phyloP scores from a whole-genome alignment of 2,329 filamentous ascomycete genomes.

The Ciborinia camelliae region DNA sequence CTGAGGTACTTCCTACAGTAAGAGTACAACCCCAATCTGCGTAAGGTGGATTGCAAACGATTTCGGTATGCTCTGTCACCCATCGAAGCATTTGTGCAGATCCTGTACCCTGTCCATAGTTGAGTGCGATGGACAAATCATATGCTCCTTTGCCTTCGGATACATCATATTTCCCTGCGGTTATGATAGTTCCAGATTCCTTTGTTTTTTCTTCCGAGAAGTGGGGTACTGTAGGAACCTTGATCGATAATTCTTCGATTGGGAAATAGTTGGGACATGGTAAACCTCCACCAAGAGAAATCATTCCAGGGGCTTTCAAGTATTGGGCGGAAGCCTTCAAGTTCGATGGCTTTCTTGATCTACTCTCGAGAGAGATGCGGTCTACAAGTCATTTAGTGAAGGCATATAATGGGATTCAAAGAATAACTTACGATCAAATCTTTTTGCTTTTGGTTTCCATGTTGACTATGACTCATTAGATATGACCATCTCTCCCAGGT shows the following conservation, averaged over 20 bases:
- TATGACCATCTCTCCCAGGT: background rate
- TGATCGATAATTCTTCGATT: constrained; percentile 73
- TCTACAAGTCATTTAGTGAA: constrained; percentile 32
- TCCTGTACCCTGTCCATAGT: constrained; percentile 87
- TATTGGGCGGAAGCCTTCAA: constrained; percentile 41
- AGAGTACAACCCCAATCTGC: constrained; percentile 84
- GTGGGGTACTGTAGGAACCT: constrained; percentile 63
- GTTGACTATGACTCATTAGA: constrained; percentile 41
- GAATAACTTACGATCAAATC: constrained; percentile 73
- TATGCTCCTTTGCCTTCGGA: constrained; percentile 52
- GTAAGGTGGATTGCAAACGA: constrained; percentile 83
- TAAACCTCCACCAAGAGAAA: constrained; percentile 88
- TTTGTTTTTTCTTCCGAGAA: constrained; percentile 68
- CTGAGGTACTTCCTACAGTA: constrained; percentile 81
- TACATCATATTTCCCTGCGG: constrained; percentile 81
- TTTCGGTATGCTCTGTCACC: constrained; percentile 91
- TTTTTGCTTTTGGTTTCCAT: constrained; percentile 71
- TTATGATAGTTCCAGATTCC: constrained; percentile 57
- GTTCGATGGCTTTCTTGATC: constrained; percentile 60
- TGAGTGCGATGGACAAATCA: constrained; percentile 84
- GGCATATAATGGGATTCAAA: constrained; percentile 21
- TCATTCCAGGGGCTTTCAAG: constrained; percentile 71
- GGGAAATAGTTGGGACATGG: constrained; percentile 90
- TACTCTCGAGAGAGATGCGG: constrained; percentile 61
- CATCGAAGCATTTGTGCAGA: constrained; percentile 85